Evolutionary conservation across 805 yeast genomes (phyloP), one percentile per base, ranked within the genome.

Genomic region (Yarrowia deformans): DNA sequence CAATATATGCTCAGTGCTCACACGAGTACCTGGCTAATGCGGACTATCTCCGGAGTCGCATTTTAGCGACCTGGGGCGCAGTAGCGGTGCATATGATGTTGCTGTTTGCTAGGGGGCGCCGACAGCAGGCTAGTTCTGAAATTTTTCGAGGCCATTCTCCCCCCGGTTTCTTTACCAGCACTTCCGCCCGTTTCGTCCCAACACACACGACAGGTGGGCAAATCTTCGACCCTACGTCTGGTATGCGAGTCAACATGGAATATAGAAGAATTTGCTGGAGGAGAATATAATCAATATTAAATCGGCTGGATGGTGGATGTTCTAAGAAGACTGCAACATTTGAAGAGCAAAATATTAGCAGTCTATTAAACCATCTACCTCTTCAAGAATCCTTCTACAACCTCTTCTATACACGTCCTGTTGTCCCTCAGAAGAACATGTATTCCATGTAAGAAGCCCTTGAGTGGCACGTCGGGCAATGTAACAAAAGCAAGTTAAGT

Each of bases 21-120:
- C 60, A 54, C 60, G 60, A 54, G 60, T 54, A 14, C 60, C 45
- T 54, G 45, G 23, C 60, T 39, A 54, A 37, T 54, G 60, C 60
- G 60, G 45, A 19, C 60, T 23, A 14, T 52, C 58, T 52, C 43
- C 58, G 43, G 58, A 18, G 43, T 37, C 29, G 43, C 43, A 35
- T 16, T 52, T 52, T 52, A 35, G 43, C 42, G 58, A 52, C 58
- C 58, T 52, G 58, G 58, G 58, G 58, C 58, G 43, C 58, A 52
- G 58, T 6, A 52, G 42, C 29, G 42, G 58, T 13, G 58, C 58
- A 52, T 16, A 14, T 8, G 54, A 32, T 39, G 40, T 35, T 52
- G 42, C 55, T 49, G 55, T 32, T 49, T 19, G 8, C 10, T n/a
- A 7, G 56, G 12, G 16, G 10, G 39, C 19, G n/a, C n/a, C 19